Conservation (phyloP, 2,329 filamentous ascomycete species). For the Whalleya microplaca region DNA sequence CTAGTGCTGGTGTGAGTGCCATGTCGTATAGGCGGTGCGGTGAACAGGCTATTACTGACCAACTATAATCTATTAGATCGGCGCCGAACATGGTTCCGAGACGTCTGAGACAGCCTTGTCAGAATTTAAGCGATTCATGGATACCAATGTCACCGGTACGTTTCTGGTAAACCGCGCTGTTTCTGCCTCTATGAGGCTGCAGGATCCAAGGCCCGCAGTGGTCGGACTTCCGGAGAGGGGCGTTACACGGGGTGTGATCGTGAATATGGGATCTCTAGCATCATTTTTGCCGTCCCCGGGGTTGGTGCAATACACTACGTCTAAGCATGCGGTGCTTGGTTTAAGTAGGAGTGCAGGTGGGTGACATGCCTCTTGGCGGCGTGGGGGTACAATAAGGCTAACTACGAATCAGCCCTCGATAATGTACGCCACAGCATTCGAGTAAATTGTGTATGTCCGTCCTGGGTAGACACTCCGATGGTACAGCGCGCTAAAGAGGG, state of each 20-base stretch:
- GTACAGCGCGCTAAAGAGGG: constrained; percentile 21
- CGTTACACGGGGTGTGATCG: constrained; percentile 11
- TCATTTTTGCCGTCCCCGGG: constrained; percentile 2
- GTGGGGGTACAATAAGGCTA: no score
- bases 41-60: neutral
- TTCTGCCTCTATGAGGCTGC: constrained; percentile 14
- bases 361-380: neutral
- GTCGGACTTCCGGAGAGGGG: neutral
- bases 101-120: neutral
- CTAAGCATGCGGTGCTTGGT: constrained; percentile 16
- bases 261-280: constrained; percentile 15
- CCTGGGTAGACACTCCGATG: constrained; percentile 38
- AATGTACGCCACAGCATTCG: constrained; percentile 33
- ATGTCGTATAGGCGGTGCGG: neutral
- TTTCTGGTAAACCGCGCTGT: constrained; percentile 10
- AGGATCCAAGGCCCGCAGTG: constrained; percentile 3
- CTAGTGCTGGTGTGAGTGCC: constrained; percentile 18
- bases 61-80: neutral
- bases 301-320: constrained; percentile 17
- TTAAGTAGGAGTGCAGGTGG: constrained; percentile 9
- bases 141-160: constrained; percentile 15
- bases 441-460: constrained; percentile 39
- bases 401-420: constrained; percentile 36
- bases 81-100: neutral
- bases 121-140: constrained; percentile 10